A percentile compares a stretch with the other conserved stretches of the same genome.
phyloP scores from a whole-genome alignment of 2,329 filamentous ascomycete species.

The Paecilomyces dactylethromorphus region DNA sequence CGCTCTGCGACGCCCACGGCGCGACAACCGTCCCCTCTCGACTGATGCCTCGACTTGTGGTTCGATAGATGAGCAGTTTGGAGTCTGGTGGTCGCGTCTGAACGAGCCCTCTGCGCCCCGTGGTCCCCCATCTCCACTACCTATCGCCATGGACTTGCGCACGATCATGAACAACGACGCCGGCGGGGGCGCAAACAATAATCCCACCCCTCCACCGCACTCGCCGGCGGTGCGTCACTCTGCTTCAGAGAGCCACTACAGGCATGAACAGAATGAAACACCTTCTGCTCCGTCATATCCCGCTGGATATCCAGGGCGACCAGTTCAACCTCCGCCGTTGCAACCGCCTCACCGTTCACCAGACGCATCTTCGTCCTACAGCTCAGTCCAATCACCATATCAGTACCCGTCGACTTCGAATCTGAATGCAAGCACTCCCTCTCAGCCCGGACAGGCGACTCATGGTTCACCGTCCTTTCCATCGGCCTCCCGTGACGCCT shows the following conservation, averaged over 20 bases:
- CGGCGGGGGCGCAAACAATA: slow-evolving; percentile 23
- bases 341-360: slow-evolving; percentile 41
- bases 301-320: slow-evolving; percentile 20
- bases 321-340: slow-evolving; percentile 35
- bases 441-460: slow-evolving; percentile 26
- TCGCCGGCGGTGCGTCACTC: slow-evolving; percentile 20
- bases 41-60: background rate
- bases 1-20: background rate
- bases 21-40: background rate
- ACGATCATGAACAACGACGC: slow-evolving; percentile 46
- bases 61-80: background rate
- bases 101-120: slow-evolving; percentile 4
- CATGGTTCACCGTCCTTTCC: slow-evolving; percentile 23
- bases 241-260: slow-evolving; percentile 19
- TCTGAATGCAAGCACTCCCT: slow-evolving; percentile 21
- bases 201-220: slow-evolving; percentile 16
- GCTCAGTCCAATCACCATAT: slow-evolving; percentile 33
- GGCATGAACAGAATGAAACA: slow-evolving; percentile 13
- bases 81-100: slow-evolving; percentile 5
- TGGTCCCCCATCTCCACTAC: slow-evolving; percentile 10
- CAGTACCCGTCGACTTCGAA: slow-evolving; percentile 29
- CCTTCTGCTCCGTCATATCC: slow-evolving; percentile 19
- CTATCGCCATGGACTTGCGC: slow-evolving; percentile 44
- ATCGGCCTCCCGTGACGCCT: slow-evolving; percentile 28
- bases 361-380: slow-evolving; percentile 32